Evolutionary conservation across 2,329 filamentous ascomycete genomes (phyloP), one percentile per base, ranked within the genome.

Genomic region (Pseudogymnoascus sp.): DNA sequence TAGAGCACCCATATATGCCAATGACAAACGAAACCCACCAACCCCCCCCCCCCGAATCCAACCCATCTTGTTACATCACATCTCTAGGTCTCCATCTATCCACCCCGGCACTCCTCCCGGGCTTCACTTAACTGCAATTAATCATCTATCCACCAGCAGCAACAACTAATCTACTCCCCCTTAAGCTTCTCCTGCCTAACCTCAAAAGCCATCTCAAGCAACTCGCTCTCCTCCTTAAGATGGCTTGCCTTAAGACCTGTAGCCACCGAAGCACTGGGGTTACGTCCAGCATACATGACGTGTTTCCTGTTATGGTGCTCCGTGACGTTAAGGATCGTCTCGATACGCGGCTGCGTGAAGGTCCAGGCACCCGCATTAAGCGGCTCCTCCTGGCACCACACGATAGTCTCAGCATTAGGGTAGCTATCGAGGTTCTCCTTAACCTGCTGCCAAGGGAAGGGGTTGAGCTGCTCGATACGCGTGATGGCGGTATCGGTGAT

Each of bases 301-400:
- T 96, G 91, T 80, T 96, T 93, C 75, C 90, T 87, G 79, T 96
- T 88, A 81, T 98, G 93, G 79, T 96, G 83, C 79, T 96, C 79
- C 0, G 95, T 98, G 76, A 96, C 78, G 81, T 98, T 97, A 69
- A 99, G 84, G 69, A 99, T 80, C 7, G 93, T 99, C 85, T 99
- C 95, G 68, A 99, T 92, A 74, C 95, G 89, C 34, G 95, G 95
- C 80, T 99, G 95, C n/a, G 89, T 90, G 80, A 95, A 98, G 75
- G 87, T 92, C 95, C 95, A 99, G 57, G 91, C 91, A 77, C 95
- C 95, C 7, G 95, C 95, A 76, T 99, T 99, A 66, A 99, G 85
- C 34, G 95, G 95, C 82, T 99, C 95, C 78, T 99, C 95, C 79
- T 99, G 95, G 71, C 86, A 88, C 93, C 93, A 99, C 68, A 99